Percentiles rank a stretch among this genome's conserved stretches.
Conservation (phyloP, 2,329 filamentous ascomycete species). For the Aspergillus costaricaensis region DNA sequence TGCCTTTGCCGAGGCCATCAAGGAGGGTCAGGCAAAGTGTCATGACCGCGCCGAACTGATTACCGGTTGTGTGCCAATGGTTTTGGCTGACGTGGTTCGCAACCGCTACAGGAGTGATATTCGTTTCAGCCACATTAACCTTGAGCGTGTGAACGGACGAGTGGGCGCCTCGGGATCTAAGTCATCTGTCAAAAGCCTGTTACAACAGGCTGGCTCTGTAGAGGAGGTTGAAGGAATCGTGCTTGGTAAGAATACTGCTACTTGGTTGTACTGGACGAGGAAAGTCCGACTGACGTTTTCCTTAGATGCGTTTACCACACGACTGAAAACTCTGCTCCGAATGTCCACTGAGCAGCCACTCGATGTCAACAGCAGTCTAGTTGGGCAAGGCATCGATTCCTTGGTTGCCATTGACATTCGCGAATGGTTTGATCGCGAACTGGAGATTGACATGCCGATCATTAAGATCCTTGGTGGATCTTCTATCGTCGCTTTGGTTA, state of each 20-base stretch:
- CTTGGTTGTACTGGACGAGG: too few species aligned
- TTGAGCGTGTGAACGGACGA: neutral
- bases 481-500: neutral
- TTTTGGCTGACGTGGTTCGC: neutral
- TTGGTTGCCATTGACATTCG: constrained; percentile 4
- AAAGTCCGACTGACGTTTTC: too few species aligned
- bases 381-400: constrained; percentile 9
- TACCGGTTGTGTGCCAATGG: neutral
- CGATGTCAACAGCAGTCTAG: constrained; percentile 5
- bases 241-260: neutral
- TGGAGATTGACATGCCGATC: neutral
- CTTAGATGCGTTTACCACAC: too few species aligned
- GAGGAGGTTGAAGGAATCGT: neutral
- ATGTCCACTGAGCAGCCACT: neutral
- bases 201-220: neutral
- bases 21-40: neutral
- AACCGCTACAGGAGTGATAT: neutral
- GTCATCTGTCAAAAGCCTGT: neutral
- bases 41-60: neutral
- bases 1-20: constrained; percentile 17
- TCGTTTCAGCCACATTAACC: neutral
- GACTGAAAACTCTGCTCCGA: neutral
- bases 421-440: constrained; percentile 11
- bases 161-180: neutral
- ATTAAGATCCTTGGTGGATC: neutral